Evolutionary conservation across 495 filamentous ascomycete species (phyloP).

Genomic region (Cryomyces minteri): DNA sequence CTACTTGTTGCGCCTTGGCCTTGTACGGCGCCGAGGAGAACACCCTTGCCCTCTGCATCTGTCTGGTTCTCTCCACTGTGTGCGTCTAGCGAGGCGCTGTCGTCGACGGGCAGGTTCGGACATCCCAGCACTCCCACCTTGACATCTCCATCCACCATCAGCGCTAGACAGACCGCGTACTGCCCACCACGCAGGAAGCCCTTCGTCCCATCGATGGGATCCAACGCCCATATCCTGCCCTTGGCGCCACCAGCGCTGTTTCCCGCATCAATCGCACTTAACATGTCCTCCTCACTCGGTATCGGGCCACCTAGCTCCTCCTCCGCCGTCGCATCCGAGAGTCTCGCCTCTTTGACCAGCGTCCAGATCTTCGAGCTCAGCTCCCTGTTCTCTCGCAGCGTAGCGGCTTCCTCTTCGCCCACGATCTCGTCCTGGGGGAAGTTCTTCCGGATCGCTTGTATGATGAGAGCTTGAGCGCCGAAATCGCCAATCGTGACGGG

Average conservation of each 20-base stretch:
- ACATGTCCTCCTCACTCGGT: conserved; percentile 51
- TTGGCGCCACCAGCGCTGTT: conserved; percentile 58
- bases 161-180: conserved; percentile 83
- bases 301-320: conserved; percentile 54
- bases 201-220: conserved; percentile 95
- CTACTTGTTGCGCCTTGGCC: conserved; percentile 62
- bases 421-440: conserved; percentile 88
- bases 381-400: conserved; percentile 45
- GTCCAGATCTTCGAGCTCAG: conserved; percentile 65
- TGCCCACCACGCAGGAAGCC: conserved; percentile 95
- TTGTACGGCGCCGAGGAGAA: conserved; percentile 63
- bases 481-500: conserved; percentile 97
- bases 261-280: conserved; percentile 70
- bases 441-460: conserved; percentile 67
- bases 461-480: conserved; percentile 91
- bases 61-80: conserved; percentile 49
- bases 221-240: conserved; percentile 88
- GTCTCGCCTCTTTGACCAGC: conserved; percentile 48
- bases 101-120: conserved; percentile 81
- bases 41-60: conserved; percentile 50
- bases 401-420: conserved; percentile 79
- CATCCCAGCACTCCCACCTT: conserved; percentile 88
- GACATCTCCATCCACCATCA: conserved; percentile 89
- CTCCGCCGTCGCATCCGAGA: conserved; percentile 52
- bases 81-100: conserved; percentile 44